Conservation (phyloP, 139 green algal genomes). For the Chlorella sp. region DNA sequence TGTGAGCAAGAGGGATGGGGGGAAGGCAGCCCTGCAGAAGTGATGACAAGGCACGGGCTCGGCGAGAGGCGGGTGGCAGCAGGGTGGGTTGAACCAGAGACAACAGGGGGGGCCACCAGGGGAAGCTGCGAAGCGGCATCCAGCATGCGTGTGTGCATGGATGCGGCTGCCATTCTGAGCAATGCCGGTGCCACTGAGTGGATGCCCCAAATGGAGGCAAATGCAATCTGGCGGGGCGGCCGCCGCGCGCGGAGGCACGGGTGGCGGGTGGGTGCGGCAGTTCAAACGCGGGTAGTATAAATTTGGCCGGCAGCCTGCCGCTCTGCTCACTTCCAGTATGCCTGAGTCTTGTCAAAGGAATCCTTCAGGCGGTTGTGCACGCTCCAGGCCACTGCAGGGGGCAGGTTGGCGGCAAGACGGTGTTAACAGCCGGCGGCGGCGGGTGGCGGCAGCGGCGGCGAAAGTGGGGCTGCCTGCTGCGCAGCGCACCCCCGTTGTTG, state of each 20-base stretch:
- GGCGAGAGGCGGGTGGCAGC: neutral
- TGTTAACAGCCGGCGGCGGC: neutral
- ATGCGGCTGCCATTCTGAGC: neutral
- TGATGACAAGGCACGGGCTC: too few relatives aligned
- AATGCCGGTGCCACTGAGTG: neutral
- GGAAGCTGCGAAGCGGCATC: neutral
- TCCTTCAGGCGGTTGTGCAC: slow-evolving; percentile 90
- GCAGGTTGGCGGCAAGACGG: neutral
- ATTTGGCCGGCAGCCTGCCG: too few relatives aligned
- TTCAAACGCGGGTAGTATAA: neutral
- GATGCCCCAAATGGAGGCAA: too few relatives aligned
- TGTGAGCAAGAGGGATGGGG: too few relatives aligned
- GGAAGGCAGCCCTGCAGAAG: neutral
- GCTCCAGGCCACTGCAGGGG: slow-evolving; percentile 61
- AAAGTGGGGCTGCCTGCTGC: too few relatives aligned
- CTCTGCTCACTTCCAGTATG: slow-evolving; percentile 77
- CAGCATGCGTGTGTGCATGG: neutral
- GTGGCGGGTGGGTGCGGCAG: neutral
- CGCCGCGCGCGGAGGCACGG: too few relatives aligned
- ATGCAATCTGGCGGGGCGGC: neutral
- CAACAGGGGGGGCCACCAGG: too few relatives aligned
- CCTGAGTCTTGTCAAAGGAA: slow-evolving; percentile 82
- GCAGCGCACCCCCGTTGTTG: neutral
- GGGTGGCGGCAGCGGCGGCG: neutral
- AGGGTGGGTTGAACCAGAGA: too few relatives aligned